Conservation (phyloP, 805 yeast species). For the Lipomyces sp. region DNA sequence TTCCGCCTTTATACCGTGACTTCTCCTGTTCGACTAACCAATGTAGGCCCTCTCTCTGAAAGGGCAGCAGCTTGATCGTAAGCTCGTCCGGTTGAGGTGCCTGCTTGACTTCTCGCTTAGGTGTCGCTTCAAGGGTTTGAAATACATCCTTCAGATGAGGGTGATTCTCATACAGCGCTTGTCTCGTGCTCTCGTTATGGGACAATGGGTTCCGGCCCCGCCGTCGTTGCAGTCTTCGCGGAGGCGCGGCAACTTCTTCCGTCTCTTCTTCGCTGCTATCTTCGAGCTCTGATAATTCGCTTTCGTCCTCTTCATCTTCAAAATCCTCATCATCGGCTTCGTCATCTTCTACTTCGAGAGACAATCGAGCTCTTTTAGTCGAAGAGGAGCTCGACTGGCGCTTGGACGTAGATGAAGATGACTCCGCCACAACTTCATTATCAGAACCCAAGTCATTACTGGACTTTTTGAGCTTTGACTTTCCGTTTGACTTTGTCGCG, state of each 20-base stretch:
- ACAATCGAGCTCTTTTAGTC: conserved; percentile 6
- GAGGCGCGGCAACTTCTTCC: background rate
- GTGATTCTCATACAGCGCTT: conserved; percentile 70
- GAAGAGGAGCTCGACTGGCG: background rate
- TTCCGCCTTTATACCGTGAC: conserved; percentile 81
- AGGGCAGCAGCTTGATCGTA: conserved; percentile 76
- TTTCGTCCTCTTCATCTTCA: conserved; percentile 1
- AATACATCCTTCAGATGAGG: conserved; percentile 79
- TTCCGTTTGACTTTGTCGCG: background rate
- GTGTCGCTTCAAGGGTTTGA: conserved; percentile 59
- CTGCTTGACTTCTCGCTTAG: conserved; percentile 49
- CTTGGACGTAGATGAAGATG: background rate
- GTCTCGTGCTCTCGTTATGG: conserved; percentile 29
- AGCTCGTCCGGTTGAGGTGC: conserved; percentile 81
- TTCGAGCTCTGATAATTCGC: conserved; percentile 19
- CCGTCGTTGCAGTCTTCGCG: conserved; percentile 13
- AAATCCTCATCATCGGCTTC: conserved; percentile 15
- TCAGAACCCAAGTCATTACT: background rate
- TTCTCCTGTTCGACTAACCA: conserved; percentile 89
- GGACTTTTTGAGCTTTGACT: background rate
- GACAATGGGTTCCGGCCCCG: conserved; percentile 15
- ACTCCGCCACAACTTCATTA: background rate
- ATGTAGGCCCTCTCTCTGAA: conserved; percentile 89
- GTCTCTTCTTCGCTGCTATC: conserved; percentile 18
- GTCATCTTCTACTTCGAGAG: background rate